These are phyloP conservation scores for Citrus trifoliata DNA, from an alignment of 345 rosid species.

Conservation along the genomic window DNA sequence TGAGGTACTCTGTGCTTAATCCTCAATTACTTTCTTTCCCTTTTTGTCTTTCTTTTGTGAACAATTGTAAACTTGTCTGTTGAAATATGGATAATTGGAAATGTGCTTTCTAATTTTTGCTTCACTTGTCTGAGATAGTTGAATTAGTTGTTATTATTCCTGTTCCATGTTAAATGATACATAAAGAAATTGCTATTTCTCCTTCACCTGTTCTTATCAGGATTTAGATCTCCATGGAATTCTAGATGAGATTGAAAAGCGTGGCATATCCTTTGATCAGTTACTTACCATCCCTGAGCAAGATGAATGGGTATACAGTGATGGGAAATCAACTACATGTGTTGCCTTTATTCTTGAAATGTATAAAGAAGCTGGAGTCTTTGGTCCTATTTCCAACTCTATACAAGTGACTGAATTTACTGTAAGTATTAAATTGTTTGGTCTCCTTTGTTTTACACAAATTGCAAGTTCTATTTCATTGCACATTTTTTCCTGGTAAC, in stretches of 20 bases:
- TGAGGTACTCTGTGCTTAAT: constrained; percentile 49
- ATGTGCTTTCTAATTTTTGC: not conserved
- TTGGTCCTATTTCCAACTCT: constrained; percentile 58
- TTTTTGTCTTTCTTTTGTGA: not conserved
- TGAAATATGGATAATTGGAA: not conserved
- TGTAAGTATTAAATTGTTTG: constrained; percentile 36
- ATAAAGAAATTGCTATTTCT: not conserved
- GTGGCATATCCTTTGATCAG: constrained; percentile 78
- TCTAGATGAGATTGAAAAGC: constrained; percentile 73
- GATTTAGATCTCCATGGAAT: constrained; percentile 76
- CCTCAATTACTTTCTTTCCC: not conserved
- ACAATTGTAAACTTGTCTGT: not conserved
- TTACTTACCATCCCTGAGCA: constrained; percentile 84
- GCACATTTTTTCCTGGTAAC: not conserved
- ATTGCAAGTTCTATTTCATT: not conserved
- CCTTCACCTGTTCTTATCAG: constrained; percentile 26
- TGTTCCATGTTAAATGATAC: not conserved
- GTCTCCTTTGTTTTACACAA: not conserved
- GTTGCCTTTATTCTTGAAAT: constrained; percentile 91
- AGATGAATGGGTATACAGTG: constrained; percentile 96
- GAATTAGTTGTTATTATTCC: not conserved
- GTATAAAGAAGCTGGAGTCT: constrained; percentile 93
- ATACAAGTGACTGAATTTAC: constrained; percentile 98
- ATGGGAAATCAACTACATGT: constrained; percentile 92
- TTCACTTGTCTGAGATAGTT: not conserved